Base-by-base conservation (phyloP, 2,329 filamentous ascomycete species). In the Xylariaceae sp. region DNA sequence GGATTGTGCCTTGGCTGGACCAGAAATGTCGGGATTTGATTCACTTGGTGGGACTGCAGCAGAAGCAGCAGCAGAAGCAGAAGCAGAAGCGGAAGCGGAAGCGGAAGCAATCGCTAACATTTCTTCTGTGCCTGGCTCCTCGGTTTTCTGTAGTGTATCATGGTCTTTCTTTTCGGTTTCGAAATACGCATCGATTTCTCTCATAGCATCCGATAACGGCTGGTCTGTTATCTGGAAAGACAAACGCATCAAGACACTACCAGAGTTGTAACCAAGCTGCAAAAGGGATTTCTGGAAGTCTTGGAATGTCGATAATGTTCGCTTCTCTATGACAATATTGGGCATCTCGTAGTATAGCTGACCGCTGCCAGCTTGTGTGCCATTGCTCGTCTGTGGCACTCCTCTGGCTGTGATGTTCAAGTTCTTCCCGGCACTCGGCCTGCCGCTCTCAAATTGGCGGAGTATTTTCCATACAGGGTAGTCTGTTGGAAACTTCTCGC, bases 251-350 rank as follows among this genome's bases (percentile, higher is more conserved):
- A 96, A 73, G 3, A 89, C 85, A 65, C 81, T 92, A 4, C 94
- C 92, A 47, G 83, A 86, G 67, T 91, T 95, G 65, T 95, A 86
- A 0, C 94, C 94, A 19, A 97, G 74, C 69, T 96, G 89, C 4
- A 85, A 85, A 45, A 99, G 72, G 1, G 89, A 91, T 76, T 95
- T 95, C 70, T 96, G 90, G 55, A 97, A 79, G 65, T 95, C 91
- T 19, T 77, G 76, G 64, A 97, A 89, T 0, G 81, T 84, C 2
- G 85, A 80, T 12, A 96, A 72, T 62, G 92, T 89, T 64, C 89
- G 80, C 7, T 87, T 89, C 80, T 95, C 86, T 59, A 96, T 81
- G 60, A 91, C 87, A 52, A 97, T 73, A 12, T 91, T 85, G 0
- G 94, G 94, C 60, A 85, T 87, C 72, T 97, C 89, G 66, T 96